phyloP scores from a whole-genome alignment of 2,329 filamentous ascomycete genomes.

The Albophoma yamanashiensis region DNA sequence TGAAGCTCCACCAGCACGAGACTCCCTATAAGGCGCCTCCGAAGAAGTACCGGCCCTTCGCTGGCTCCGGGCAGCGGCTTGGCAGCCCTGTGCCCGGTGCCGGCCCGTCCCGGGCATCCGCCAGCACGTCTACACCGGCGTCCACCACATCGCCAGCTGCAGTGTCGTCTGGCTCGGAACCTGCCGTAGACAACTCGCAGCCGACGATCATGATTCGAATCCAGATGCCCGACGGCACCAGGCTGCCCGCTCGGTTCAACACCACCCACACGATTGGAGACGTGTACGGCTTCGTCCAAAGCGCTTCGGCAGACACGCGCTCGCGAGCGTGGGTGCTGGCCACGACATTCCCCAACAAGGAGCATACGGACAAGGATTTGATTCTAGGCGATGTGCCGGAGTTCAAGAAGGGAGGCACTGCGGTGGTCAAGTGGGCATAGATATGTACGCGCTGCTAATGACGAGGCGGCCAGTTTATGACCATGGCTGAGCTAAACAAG shows the following conservation, averaged over 20 bases:
- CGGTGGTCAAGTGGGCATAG: constrained; percentile 49
- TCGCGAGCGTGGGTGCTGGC: constrained; percentile 61
- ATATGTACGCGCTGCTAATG: neutral
- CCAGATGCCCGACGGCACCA: constrained; percentile 66
- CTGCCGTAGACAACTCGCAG: constrained; percentile 49
- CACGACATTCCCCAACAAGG: constrained; percentile 76
- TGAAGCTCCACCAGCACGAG: constrained; percentile 69
- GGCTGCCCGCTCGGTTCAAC: constrained; percentile 74
- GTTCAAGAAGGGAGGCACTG: constrained; percentile 56
- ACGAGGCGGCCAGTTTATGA: neutral
- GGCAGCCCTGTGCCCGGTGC: constrained; percentile 66
- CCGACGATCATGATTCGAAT: constrained; percentile 65
- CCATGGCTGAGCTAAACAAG: neutral
- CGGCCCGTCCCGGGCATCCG: constrained; percentile 6
- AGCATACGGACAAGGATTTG: constrained; percentile 56
- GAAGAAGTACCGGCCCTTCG: constrained; percentile 66
- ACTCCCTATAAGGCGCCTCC: constrained; percentile 59
- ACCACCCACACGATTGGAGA: constrained; percentile 67
- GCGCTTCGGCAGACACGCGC: constrained; percentile 47
- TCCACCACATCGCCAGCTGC: constrained; percentile 22
- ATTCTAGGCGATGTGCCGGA: constrained; percentile 50
- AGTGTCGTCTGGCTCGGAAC: constrained; percentile 20
- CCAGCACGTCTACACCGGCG: constrained; percentile 13
- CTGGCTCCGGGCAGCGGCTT: constrained; percentile 60
- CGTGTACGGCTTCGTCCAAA: constrained; percentile 63